Evolutionary conservation across 2,329 filamentous ascomycete species (phyloP).

Genomic region (Whalleya microplaca): DNA sequence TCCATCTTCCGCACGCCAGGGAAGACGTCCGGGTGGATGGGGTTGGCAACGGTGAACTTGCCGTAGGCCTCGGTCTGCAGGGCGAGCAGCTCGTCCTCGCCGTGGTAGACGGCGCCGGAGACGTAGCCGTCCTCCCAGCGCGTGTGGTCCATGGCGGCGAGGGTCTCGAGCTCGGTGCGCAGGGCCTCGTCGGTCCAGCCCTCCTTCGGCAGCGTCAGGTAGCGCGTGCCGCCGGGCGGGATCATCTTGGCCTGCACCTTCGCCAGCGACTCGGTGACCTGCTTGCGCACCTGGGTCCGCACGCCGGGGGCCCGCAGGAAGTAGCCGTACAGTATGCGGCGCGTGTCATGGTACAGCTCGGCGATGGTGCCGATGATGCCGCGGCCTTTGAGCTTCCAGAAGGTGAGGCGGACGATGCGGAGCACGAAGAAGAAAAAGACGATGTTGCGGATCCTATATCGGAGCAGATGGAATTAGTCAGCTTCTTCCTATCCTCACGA

Average conservation of each 20-base stretch:
- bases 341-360: constrained; percentile 73
- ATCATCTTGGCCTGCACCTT: constrained; percentile 87
- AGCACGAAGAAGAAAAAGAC: constrained; percentile 88
- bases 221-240: constrained; percentile 70
- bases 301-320: constrained; percentile 89
- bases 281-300: constrained; percentile 80
- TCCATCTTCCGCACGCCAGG: constrained; percentile 99
- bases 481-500: neutral
- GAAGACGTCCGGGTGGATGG: constrained; percentile 97
- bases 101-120: constrained; percentile 94
- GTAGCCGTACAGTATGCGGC: constrained; percentile 77
- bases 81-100: constrained; percentile 78
- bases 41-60: constrained; percentile 93
- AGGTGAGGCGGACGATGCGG: constrained; percentile 77
- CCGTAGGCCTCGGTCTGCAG: constrained; percentile 93
- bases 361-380: constrained; percentile 79
- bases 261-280: constrained; percentile 77
- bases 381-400: constrained; percentile 86
- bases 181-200: constrained; percentile 82
- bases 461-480: neutral
- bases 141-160: constrained; percentile 89
- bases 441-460: constrained; percentile 74
- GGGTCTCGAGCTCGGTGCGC: constrained; percentile 74
- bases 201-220: constrained; percentile 78
- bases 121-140: constrained; percentile 96